Evolutionary conservation across 768 basidiomycete genomes (phyloP), one percentile per base, ranked within the genome.

Genomic region (Russula lepida): DNA sequence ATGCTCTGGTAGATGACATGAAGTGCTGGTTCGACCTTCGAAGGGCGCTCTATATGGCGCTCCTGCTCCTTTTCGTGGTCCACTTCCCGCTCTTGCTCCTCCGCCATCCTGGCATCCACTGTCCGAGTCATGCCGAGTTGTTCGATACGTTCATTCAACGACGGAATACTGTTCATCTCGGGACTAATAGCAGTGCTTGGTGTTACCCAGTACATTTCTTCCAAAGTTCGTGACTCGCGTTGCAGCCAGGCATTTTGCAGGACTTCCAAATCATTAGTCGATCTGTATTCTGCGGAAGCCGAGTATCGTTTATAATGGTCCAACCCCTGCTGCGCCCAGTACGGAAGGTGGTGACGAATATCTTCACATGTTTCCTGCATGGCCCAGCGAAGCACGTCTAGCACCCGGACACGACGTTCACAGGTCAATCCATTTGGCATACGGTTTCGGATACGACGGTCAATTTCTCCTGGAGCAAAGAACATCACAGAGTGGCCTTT

Each of bases 41-140:
- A 27, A 30, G 60, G 60, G 4, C 43, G 55, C 33, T 62, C 19
- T 19, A 56, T 51, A 19, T 61, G 54, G 25, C 55, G 54, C 35
- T 64, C 63, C 19, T 19, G 52, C 53, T 63, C 61, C 4, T 58
- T 17, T 13, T 65, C 64, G 30, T 58, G 64, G 23, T 56, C 27
- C n/a, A 62, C 61, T 30, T 65, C 64, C 2, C 56, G 60, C 33
- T 63, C 64, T 13, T 65, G 64, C 21, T 65, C 64, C 48, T 65
- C 64, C 15, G 49, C 51, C 13, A 50, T 28, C 37, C 61, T 52
- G 11, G 55, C 61, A 41, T 63, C 53, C 11, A 33, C 12, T 13
- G 46, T 17, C 17, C 37, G 17, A 5, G 37, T 32, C 12, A 39
- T 47, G 6, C 61, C 52, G 15, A 65, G 60, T 30, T 4, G 25